Evolutionary conservation across 805 yeast genomes (phyloP).

Genomic region (Isabelozyma pseudorhagii): DNA sequence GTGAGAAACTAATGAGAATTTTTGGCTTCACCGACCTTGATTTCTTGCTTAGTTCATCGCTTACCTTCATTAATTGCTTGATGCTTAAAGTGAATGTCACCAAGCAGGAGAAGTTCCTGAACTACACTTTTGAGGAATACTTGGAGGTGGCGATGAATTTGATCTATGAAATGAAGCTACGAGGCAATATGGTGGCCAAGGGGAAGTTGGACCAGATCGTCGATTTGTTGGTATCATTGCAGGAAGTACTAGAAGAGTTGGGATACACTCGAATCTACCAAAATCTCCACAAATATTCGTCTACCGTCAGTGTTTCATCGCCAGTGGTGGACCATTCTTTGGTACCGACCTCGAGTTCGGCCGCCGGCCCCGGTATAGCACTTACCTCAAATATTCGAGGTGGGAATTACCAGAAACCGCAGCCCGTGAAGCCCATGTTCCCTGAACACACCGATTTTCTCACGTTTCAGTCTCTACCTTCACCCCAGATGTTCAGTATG

Average conservation of each 20-base stretch:
- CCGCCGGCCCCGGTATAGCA: background rate
- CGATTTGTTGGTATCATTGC: constrained; percentile 5
- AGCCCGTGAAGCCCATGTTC: background rate
- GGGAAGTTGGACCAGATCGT: constrained; percentile 14
- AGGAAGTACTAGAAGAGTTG: background rate
- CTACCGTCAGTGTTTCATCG: background rate
- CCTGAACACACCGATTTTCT: background rate
- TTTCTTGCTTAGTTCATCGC: constrained; percentile 16
- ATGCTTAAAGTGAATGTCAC: constrained; percentile 10
- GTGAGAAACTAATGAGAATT: constrained; percentile 12
- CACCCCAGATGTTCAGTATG: background rate
- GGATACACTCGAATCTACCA: constrained; percentile 1
- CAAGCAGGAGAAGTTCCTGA: background rate
- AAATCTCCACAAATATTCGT: constrained; percentile 4
- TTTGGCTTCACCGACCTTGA: constrained; percentile 28
- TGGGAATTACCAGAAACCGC: background rate
- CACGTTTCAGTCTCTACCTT: background rate
- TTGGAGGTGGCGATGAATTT: constrained; percentile 13
- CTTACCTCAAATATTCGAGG: background rate
- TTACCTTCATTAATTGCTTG: constrained; percentile 18
- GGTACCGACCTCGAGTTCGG: background rate
- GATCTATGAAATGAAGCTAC: constrained; percentile 15
- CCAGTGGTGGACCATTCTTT: background rate
- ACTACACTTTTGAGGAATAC: constrained; percentile 13
- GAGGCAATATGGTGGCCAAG: constrained; percentile 19